A percentile compares a stretch with the other conserved stretches of the same genome.
These are phyloP conservation scores for Erodium maritimum DNA, from an alignment of 345 rosid species.

Conservation along the genomic window DNA sequence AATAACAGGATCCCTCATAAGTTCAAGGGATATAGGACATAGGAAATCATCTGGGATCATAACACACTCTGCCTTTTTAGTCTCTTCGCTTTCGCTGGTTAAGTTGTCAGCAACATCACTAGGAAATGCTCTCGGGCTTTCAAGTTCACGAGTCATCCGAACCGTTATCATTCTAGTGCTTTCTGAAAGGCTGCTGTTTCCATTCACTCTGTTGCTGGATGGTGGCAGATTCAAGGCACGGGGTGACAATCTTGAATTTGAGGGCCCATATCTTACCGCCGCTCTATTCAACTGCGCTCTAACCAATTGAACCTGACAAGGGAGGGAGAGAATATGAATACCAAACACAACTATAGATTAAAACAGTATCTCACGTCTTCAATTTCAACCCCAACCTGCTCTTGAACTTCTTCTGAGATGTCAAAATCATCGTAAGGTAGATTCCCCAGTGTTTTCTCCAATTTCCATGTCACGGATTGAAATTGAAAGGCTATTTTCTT, in stretches of 20 bases:
- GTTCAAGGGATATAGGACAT: slow-evolving; percentile 82
- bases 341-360: no score
- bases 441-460: slow-evolving; percentile 62
- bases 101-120: slow-evolving; percentile 11
- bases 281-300: slow-evolving; percentile 78
- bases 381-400: slow-evolving; percentile 51
- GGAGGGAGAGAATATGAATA: no score
- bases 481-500: slow-evolving; percentile 68
- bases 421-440: slow-evolving; percentile 56
- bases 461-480: slow-evolving; percentile 71
- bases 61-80: slow-evolving; percentile 42
- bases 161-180: slow-evolving; percentile 9
- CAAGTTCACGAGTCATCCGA: slow-evolving; percentile 10
- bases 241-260: slow-evolving; percentile 32
- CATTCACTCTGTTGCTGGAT: slow-evolving; percentile 10
- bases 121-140: slow-evolving; percentile 20
- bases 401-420: slow-evolving; percentile 77
- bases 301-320: slow-evolving; percentile 51
- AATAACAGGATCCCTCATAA: slow-evolving; percentile 94
- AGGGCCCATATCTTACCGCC: slow-evolving; percentile 48
- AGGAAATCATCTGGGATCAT: slow-evolving; percentile 67
- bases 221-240: slow-evolving; percentile 15
- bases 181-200: slow-evolving; percentile 20
- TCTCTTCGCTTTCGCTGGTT: slow-evolving; percentile 31
- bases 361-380: no score